Base-by-base conservation (phyloP, 1,284 basidiomycete species). In the Pseudozyma sp. region DNA sequence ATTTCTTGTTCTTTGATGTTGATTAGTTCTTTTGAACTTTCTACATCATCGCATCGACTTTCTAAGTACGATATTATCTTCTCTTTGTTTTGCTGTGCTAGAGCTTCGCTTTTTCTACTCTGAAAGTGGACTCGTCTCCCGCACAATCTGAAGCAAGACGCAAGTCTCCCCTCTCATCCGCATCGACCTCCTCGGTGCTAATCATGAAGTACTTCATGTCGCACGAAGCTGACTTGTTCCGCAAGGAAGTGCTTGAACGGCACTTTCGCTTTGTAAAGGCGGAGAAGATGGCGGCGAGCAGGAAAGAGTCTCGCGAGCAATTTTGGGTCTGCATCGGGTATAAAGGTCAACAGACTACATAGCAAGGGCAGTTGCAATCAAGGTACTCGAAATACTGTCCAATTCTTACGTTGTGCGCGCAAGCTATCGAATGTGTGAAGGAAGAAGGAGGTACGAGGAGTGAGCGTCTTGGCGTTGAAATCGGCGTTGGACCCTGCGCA, bases 161-260 rank as follows among this genome's bases (percentile, higher is more conserved):
- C 19, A 58, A 48, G 18, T 36, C 62, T 10, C 52, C 53, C 7
- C 52, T 34, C 11, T 45, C 45, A n/a, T 47, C 59, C 3, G 71
- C 66, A 10, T 44, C 59, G 11, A 61, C 43, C n/a, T 59, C 59
- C 6, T 70, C 60, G 7, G 59, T 70, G 19, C 60, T 76, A 35
- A 62, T 76, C 44, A 61, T 76, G 63, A 82, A 82, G 58, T 78
- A 77, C 52, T 82, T 78, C 44, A 77, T 76, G 70, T 77, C 76
- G 36, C 52, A 66, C 14, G 76, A 81, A 44, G 75, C 81, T 9
- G 76, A 80, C 21, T 14, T 53, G 3, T 82, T 82, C 35, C 75
- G 79, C 36, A 69, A 59, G n/a, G 31, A 61, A 8, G 74, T 77
- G 34, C 69, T 81, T 7, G 65, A 78, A n/a, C 58, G 36, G 18